These are phyloP conservation scores for Chrysanthemum makinoi DNA, from an alignment of 129 eudicot species.

Conservation along the genomic window DNA sequence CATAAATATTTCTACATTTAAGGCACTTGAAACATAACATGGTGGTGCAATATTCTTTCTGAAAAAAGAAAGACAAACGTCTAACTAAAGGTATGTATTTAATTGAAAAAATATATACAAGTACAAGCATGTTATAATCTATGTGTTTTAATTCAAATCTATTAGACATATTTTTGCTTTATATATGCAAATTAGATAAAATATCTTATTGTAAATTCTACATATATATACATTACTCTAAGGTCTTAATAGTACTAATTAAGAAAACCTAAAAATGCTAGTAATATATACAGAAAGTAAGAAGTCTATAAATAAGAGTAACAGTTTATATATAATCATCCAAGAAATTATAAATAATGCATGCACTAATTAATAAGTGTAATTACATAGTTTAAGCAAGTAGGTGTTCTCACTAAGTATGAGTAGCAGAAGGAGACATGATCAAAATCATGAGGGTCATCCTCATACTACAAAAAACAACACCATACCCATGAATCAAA, in stretches of 20 bases:
- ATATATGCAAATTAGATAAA: too few species aligned
- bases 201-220: too few species aligned
- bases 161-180: too few species aligned
- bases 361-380: constrained; percentile 16
- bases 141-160: too few species aligned
- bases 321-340: constrained; percentile 19
- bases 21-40: constrained; percentile 20
- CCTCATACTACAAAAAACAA: constrained; percentile 22
- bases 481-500: constrained; percentile 34
- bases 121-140: too few species aligned
- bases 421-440: constrained; percentile 11
- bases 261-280: too few species aligned
- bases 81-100: not conserved
- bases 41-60: not conserved
- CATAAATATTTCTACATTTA: constrained; percentile 13
- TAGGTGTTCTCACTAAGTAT: constrained; percentile 11
- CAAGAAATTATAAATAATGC: constrained; percentile 22
- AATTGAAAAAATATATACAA: too few species aligned
- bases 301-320: not conserved
- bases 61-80: not conserved
- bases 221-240: too few species aligned
- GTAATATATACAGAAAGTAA: too few species aligned
- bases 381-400: constrained; percentile 28
- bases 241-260: too few species aligned
- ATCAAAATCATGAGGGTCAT: constrained; percentile 9